These are phyloP conservation scores for Coriaria nepalensis DNA, from an alignment of 306 rosid genomes.

Conservation along the genomic window DNA sequence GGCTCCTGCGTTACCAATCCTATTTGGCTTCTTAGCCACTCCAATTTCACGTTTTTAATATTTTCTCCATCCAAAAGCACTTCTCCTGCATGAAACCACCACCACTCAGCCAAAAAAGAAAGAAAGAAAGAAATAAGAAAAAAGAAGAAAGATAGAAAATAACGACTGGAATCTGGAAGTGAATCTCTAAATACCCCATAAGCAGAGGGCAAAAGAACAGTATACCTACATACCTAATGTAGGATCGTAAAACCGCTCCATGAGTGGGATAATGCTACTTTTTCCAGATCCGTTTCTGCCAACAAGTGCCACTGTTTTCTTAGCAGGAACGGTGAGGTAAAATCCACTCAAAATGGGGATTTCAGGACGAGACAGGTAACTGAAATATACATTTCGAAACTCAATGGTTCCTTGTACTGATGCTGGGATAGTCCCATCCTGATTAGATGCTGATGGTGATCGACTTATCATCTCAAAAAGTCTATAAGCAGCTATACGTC, in stretches of 20 bases:
- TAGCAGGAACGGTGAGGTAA: conserved; percentile 96
- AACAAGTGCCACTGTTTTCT: conserved; percentile 97
- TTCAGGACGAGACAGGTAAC: conserved; percentile 98
- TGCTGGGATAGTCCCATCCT: conserved; percentile 59
- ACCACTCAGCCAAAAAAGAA: too few species aligned
- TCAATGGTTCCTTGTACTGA: conserved; percentile 91
- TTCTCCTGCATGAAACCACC: conserved; percentile 56
- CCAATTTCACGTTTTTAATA: conserved; percentile 78
- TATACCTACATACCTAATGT: conserved; percentile 52
- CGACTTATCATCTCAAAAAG: conserved; percentile 99
- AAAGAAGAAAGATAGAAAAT: background rate
- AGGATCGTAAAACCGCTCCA: conserved; percentile 99
- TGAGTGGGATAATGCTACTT: conserved; percentile 97
- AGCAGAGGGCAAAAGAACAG: background rate
- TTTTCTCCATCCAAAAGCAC: conserved; percentile 99
- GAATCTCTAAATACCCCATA: background rate
- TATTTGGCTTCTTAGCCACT: conserved; percentile 95
- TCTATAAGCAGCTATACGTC: conserved; percentile 97
- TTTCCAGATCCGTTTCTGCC: conserved; percentile 99
- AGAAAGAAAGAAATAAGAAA: background rate
- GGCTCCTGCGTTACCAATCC: conserved; percentile 99
- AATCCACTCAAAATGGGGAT: conserved; percentile 97
- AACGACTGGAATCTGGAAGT: background rate
- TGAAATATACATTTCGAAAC: conserved; percentile 94
- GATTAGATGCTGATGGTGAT: conserved; percentile 72